A percentile compares a stretch with the other conserved stretches of the same genome.
Evolutionary conservation across 768 basidiomycete genomes (phyloP).

Genomic region (Mycena vulgaris): DNA sequence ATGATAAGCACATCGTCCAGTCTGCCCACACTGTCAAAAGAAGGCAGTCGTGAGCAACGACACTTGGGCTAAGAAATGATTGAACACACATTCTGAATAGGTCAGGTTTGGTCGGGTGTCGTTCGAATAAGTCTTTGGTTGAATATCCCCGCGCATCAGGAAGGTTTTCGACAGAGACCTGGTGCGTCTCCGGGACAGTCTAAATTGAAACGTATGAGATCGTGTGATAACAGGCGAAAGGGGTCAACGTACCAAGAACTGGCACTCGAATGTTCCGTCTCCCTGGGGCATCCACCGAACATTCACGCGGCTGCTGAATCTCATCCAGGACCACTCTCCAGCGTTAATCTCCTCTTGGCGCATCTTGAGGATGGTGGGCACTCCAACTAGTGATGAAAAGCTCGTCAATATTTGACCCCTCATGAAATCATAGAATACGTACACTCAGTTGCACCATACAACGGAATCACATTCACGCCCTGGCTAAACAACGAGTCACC

Average conservation of each 20-base stretch:
- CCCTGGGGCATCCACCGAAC: too few relatives aligned
- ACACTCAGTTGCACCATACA: conserved; percentile 59
- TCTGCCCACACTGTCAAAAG: too few relatives aligned
- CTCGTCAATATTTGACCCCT: too few relatives aligned
- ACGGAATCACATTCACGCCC: conserved; percentile 50
- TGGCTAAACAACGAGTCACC: conserved; percentile 52
- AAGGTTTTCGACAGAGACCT: too few relatives aligned
- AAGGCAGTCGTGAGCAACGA: too few relatives aligned
- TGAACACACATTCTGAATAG: conserved; percentile 38
- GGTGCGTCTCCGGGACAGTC: conserved; percentile 44
- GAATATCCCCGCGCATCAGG: too few relatives aligned
- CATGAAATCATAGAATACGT: neutral
- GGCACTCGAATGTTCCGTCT: too few relatives aligned
- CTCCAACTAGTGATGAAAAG: conserved; percentile 31
- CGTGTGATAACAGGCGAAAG: conserved; percentile 27
- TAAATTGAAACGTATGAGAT: conserved; percentile 23
- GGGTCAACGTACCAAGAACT: too few relatives aligned
- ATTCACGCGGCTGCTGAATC: too few relatives aligned
- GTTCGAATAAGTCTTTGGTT: too few relatives aligned
- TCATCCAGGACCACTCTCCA: conserved; percentile 46
- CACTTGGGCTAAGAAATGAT: too few relatives aligned
- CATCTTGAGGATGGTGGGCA: conserved; percentile 32
- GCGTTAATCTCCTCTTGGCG: conserved; percentile 36
- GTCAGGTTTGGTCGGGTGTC: conserved; percentile 49
- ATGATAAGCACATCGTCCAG: too few relatives aligned